Evolutionary conservation across 352 stramenopile species (phyloP), one percentile per base, ranked within the genome.

Genomic region (Discostella stelligera): DNA sequence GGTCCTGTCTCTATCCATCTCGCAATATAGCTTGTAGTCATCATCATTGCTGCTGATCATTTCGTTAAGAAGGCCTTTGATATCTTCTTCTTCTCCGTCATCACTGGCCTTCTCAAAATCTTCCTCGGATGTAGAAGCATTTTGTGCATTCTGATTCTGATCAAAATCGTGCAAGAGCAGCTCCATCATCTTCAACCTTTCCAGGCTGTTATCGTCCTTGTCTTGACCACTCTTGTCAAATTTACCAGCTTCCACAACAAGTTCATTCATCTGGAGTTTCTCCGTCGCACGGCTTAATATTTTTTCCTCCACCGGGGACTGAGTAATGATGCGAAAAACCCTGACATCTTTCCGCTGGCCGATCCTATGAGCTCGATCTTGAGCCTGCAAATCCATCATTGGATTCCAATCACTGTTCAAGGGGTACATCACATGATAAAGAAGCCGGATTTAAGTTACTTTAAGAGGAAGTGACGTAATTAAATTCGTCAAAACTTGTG

Each of bases 281-380:
- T 98, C 95, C 52, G 97, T 97, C 0, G 97, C 97, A 68, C 97
- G 95, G 76, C 97, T 96, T 8, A 99, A 88, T 50, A 99, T 99
- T 84, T 98, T 98, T 83, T 99, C 97, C 79, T 99, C 98, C 0
- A 99, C 96, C 0, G 97, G 97, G 49, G 94, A 95, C 67, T 98
- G 93, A 58, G 97, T 98, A 56, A 99, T 96, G 49, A 99, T 95
- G 4, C 97, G 95, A 86, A 98, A 99, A 6, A 99, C 96, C 41
- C 93, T 94, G 59, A 99, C 97, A 49, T 96, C 94, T 78, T 99
- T 99, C 41, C 95, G 98, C 85, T 99, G 97, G 16, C 97, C 97
- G 74, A 99, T 99, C 74, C 98, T 94, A 90, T 99, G 97, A 2
- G 97, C 98, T 66, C 98, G 94, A 92, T 99, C 98, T 92, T 98